Evolutionary conservation across 106 monocot species (phyloP).

Genomic region (Dioscorea zingiberensis): DNA sequence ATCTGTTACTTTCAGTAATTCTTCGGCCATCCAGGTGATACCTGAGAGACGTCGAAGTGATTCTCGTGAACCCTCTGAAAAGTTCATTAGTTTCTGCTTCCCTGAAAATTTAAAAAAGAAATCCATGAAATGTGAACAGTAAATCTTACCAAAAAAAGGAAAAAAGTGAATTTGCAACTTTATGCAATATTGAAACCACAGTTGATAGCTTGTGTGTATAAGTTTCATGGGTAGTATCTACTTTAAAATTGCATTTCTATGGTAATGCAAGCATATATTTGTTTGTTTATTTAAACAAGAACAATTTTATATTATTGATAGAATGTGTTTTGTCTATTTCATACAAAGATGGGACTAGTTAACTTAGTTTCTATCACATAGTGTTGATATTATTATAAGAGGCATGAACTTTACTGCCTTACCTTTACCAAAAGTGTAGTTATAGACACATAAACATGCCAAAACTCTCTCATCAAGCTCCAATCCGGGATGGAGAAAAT

Average conservation of each 20-base stretch:
- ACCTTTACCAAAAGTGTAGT: constrained; percentile 94
- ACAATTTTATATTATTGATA: no score
- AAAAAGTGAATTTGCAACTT: neutral
- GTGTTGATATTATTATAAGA: no score
- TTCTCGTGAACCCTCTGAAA: constrained; percentile 78
- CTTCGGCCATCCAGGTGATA: constrained; percentile 95
- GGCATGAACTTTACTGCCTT: neutral
- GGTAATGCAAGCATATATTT: no score
- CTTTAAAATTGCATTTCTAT: no score
- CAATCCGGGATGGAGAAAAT: constrained; percentile 79
- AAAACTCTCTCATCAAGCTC: constrained; percentile 88
- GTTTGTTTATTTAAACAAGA: no score
- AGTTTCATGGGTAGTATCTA: no score
- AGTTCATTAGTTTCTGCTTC: constrained; percentile 74
- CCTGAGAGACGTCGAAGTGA: constrained; percentile 93
- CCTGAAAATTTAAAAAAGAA: constrained; percentile 43
- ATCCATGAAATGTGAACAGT: neutral
- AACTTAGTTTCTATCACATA: no score
- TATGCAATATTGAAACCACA: no score
- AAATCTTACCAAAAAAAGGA: neutral
- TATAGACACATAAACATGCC: constrained; percentile 77
- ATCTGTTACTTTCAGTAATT: constrained; percentile 83
- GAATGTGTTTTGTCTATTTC: no score
- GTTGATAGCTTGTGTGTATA: no score
- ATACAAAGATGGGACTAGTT: no score